Evolutionary conservation across 257 asterid species (phyloP).

Genomic region (Lithospermum erythrorhizon): DNA sequence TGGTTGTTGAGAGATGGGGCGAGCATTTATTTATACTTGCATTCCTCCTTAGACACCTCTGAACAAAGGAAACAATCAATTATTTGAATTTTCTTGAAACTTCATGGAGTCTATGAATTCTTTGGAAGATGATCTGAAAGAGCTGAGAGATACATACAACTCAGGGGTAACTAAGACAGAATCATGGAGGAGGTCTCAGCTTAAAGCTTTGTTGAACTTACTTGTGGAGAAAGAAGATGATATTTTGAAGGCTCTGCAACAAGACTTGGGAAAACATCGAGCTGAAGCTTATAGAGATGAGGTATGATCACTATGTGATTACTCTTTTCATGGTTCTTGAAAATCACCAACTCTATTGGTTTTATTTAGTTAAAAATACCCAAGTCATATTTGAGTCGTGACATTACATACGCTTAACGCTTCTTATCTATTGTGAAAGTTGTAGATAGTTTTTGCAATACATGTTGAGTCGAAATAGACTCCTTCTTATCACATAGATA

Average conservation of each 20-base stretch:
- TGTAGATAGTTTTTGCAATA: too few species aligned
- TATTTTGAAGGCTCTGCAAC: constrained; percentile 39
- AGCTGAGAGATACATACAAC: constrained; percentile 37
- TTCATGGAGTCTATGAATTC: constrained; percentile 10
- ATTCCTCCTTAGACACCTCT: background rate
- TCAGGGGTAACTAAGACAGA: constrained; percentile 58
- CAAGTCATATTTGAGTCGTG: too few species aligned
- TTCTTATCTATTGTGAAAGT: too few species aligned
- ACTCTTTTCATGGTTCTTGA: background rate
- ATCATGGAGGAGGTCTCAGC: constrained; percentile 66
- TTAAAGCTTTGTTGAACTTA: constrained; percentile 30
- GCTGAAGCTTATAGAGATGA: constrained; percentile 69
- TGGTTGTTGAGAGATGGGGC: background rate
- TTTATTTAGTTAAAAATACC: too few species aligned
- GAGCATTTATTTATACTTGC: background rate
- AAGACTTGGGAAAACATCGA: constrained; percentile 65
- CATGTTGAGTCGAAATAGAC: too few species aligned
- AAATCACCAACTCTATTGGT: too few species aligned
- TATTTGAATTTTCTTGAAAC: background rate
- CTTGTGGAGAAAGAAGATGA: constrained; percentile 46
- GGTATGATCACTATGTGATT: constrained; percentile 20
- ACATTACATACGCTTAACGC: too few species aligned
- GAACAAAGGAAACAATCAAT: too few species aligned
- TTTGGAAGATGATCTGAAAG: constrained; percentile 26
- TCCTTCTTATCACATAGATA: too few species aligned